Evolutionary conservation across 768 basidiomycete species (phyloP).

Genomic region (Tephrocybe sp.): DNA sequence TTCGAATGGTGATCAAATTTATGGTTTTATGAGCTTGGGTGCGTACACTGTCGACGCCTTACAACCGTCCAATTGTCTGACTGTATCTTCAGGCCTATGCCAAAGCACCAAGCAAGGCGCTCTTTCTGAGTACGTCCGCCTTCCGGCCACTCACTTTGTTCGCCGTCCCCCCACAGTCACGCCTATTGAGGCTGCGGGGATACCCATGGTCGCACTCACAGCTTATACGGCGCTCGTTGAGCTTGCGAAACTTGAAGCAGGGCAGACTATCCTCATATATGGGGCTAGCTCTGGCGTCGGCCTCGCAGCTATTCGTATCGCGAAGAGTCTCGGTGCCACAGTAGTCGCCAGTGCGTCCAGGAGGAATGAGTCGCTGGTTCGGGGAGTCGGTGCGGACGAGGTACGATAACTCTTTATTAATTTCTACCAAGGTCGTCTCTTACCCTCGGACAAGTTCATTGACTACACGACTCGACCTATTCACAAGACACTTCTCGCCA

Average conservation of each 20-base stretch:
- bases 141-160: conserved; percentile 29
- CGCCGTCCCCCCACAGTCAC: conserved; percentile 38
- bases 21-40: conserved; percentile 37
- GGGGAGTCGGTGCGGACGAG: conserved; percentile 50
- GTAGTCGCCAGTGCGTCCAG: conserved; percentile 52
- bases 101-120: conserved; percentile 38
- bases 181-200: conserved; percentile 46
- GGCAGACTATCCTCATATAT: conserved; percentile 52
- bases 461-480: conserved; percentile 47
- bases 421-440: background rate
- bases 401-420: conserved; percentile 21
- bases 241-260: conserved; percentile 34
- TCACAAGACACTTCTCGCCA: conserved; percentile 30
- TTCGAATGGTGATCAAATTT: conserved; percentile 49
- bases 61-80: background rate
- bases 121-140: conserved; percentile 44
- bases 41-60: background rate
- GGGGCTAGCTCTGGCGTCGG: conserved; percentile 58
- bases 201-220: conserved; percentile 46
- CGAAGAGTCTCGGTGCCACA: conserved; percentile 46
- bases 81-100: conserved; percentile 1
- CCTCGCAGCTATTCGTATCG: conserved; percentile 52
- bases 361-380: conserved; percentile 47
- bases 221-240: conserved; percentile 43
- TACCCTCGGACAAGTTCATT: conserved; percentile 31